Evolutionary conservation across 495 filamentous ascomycete species (phyloP).

Genomic region (Aspergillus incahuasiensis): DNA sequence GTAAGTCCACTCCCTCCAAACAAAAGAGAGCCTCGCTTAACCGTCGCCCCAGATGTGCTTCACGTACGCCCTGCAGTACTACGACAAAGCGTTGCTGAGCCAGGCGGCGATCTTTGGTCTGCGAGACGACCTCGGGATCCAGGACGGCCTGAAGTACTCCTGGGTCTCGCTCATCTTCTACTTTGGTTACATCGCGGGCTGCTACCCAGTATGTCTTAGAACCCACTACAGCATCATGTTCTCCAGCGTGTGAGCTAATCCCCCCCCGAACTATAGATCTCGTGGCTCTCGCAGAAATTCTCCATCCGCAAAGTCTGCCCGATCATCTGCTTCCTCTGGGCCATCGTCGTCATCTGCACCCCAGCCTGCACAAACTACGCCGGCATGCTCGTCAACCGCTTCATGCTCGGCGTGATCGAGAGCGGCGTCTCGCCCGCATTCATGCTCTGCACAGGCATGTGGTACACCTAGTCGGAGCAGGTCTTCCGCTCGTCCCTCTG

Average conservation of each 20-base stretch:
- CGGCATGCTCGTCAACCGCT: slow-evolving; percentile 14
- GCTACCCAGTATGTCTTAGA: slow-evolving; percentile 7
- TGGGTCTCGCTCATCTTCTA: slow-evolving; percentile 12
- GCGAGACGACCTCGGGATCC: slow-evolving; percentile 6
- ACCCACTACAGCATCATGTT: too few relatives aligned
- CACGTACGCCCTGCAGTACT: slow-evolving; percentile 11
- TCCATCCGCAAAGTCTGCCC: slow-evolving; percentile 11
- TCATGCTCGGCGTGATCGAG: slow-evolving; percentile 9
- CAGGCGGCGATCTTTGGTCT: slow-evolving; percentile 14
- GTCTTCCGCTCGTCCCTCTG: slow-evolving; percentile 10
- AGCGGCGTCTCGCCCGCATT: slow-evolving; percentile 12
- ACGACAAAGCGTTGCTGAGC: slow-evolving; percentile 11
- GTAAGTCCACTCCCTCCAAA: not conserved
- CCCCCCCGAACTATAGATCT: slow-evolving; percentile 9
- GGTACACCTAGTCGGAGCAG: slow-evolving; percentile 13
- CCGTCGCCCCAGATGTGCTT: slow-evolving; percentile 5
- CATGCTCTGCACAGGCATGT: slow-evolving; percentile 14
- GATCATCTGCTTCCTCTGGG: slow-evolving; percentile 12
- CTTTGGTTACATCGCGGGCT: slow-evolving; percentile 11
- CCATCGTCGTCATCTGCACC: slow-evolving; percentile 2
- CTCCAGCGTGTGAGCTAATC: too few relatives aligned
- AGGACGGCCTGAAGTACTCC: slow-evolving; percentile 10
- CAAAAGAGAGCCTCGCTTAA: not conserved
- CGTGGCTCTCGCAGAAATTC: slow-evolving; percentile 10
- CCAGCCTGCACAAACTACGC: slow-evolving; percentile 10